Evolutionary conservation across 2,329 filamentous ascomycete genomes (phyloP).

Genomic region (Hypoxylon sp.): DNA sequence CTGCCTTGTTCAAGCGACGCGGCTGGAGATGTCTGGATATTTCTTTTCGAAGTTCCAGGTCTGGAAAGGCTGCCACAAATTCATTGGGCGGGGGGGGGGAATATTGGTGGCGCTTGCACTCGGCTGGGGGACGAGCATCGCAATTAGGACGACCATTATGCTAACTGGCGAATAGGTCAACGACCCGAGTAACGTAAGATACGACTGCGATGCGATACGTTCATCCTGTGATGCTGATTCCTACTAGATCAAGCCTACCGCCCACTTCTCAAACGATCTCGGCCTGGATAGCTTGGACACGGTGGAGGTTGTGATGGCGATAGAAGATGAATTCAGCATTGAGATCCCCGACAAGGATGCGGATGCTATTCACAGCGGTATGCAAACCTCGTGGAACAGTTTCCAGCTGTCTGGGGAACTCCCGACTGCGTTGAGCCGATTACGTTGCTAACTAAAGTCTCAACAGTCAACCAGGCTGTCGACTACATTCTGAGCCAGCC

Average conservation of each 20-base stretch:
- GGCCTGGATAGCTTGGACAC: constrained; percentile 97
- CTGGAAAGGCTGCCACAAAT: background rate
- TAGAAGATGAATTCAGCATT: constrained; percentile 93
- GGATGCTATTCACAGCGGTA: constrained; percentile 92
- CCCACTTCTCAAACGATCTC: constrained; percentile 97
- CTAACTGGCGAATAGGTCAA: constrained; percentile 65
- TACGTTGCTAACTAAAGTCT: constrained; percentile 27
- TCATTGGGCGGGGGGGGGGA: background rate
- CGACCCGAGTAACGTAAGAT: constrained; percentile 67
- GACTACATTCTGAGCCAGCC: constrained; percentile 94
- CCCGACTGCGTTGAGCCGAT: background rate
- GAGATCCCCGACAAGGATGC: constrained; percentile 98
- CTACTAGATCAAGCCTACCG: constrained; percentile 76
- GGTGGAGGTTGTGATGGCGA: constrained; percentile 99
- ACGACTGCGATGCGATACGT: constrained; percentile 1
- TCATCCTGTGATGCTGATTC: constrained; percentile 22
- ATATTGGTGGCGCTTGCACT: background rate
- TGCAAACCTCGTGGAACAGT: constrained; percentile 48
- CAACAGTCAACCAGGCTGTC: constrained; percentile 87
- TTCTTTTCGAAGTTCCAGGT: constrained; percentile 15
- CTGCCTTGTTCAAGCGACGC: constrained; percentile 1
- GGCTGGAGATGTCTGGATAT: constrained; percentile 5
- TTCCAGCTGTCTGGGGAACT: background rate
- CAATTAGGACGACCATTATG: constrained; percentile 12
- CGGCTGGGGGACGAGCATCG: background rate